These are phyloP conservation scores for Botrytis cinerea DNA, from an alignment of 2,329 filamentous ascomycete species.

Conservation along the genomic window DNA sequence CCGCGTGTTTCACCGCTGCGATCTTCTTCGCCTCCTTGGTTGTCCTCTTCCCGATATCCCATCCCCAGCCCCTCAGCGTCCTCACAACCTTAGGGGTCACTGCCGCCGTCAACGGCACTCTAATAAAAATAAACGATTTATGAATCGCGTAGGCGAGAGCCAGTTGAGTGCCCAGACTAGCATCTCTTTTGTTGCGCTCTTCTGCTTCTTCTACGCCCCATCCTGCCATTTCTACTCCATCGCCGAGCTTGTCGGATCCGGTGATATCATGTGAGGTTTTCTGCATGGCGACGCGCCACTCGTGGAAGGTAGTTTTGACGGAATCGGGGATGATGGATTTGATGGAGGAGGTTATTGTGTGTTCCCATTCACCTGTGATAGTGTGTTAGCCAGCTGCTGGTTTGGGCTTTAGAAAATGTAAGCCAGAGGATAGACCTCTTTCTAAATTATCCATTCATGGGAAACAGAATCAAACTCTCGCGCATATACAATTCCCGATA, in stretches of 20 bases:
- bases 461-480: conserved; percentile 18
- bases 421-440: neutral
- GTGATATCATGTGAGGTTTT: conserved; percentile 48
- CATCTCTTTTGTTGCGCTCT: conserved; percentile 61
- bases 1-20: conserved; percentile 31
- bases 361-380: conserved; percentile 59
- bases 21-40: conserved; percentile 43
- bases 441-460: neutral
- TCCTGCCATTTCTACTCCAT: conserved; percentile 53
- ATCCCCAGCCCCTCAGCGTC: conserved; percentile 82
- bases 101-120: conserved; percentile 89
- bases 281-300: conserved; percentile 52
- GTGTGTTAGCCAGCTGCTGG: neutral
- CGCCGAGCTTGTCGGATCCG: conserved; percentile 49
- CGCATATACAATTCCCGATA: neutral
- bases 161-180: conserved; percentile 82
- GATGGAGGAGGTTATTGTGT: conserved; percentile 63
- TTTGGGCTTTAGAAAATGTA: too few relatives aligned
- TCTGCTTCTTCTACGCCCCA: conserved; percentile 67
- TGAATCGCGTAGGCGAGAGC: conserved; percentile 95
- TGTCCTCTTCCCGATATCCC: conserved; percentile 83
- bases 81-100: conserved; percentile 95
- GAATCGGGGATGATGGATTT: conserved; percentile 61
- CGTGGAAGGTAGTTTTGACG: conserved; percentile 55
- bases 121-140: conserved; percentile 94